Percentiles rank a stretch among this genome's conserved stretches.
Conservation (phyloP, 352 stramenopile genomes). For the Globisporangium radiosum region DNA sequence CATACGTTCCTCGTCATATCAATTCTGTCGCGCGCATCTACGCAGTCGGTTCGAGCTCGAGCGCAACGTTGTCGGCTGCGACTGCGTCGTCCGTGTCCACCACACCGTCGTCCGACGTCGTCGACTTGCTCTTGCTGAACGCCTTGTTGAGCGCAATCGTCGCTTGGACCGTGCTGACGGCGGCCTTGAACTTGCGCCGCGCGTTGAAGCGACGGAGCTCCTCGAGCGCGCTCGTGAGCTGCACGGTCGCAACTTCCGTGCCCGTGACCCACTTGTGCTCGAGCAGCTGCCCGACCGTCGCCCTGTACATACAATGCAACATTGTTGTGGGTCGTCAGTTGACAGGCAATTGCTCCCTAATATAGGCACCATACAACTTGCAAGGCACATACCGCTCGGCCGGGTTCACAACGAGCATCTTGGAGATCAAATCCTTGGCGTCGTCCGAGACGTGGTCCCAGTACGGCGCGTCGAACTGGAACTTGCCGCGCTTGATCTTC, state of each 20-base stretch:
- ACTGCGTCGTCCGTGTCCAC: conserved; percentile 4
- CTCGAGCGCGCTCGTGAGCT: conserved; percentile 89
- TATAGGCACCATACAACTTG: not conserved
- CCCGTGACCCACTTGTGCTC: conserved; percentile 88
- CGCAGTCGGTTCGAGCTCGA: conserved; percentile 19
- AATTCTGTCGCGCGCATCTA: conserved; percentile 1
- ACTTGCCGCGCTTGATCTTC: conserved; percentile 93
- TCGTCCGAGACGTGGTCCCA: conserved; percentile 92
- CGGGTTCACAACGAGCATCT: conserved; percentile 90
- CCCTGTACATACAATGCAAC: conserved; percentile 24
- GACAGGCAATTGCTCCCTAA: not conserved
- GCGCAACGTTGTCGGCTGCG: conserved; percentile 16
- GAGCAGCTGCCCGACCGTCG: conserved; percentile 80
- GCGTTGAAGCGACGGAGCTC: conserved; percentile 93
- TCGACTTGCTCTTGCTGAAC: conserved; percentile 55
- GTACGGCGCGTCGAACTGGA: conserved; percentile 94
- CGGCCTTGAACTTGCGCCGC: conserved; percentile 92
- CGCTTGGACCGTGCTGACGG: conserved; percentile 83
- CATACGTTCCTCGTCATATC: too few species aligned
- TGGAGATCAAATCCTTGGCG: conserved; percentile 93
- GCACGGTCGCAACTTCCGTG: conserved; percentile 76
- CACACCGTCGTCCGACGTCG: conserved; percentile 9
- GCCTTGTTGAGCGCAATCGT: conserved; percentile 71
- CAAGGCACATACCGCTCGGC: conserved; percentile 53
- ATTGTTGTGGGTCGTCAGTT: not conserved